Percentiles rank a stretch among this genome's conserved stretches.
phyloP scores from a whole-genome alignment of 768 basidiomycete genomes.

The Xanthoconium purpureum region DNA sequence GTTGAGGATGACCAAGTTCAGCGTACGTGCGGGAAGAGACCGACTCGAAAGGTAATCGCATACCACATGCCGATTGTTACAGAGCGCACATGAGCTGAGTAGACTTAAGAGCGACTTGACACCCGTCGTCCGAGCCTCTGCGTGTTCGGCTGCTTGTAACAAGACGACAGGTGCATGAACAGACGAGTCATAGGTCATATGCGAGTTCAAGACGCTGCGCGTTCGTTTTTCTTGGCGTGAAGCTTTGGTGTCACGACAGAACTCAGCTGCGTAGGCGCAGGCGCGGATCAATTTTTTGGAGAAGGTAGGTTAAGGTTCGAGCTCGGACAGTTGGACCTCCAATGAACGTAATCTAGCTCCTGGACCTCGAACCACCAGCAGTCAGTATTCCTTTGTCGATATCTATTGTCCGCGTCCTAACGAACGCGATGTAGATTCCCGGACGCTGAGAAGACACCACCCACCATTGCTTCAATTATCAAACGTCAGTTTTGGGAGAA shows the following conservation, averaged over 20 bases:
- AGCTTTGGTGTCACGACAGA: not conserved
- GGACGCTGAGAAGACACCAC: conserved; percentile 95
- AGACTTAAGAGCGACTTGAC: too few relatives aligned
- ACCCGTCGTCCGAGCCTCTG: too few relatives aligned
- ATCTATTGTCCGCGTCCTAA: not conserved
- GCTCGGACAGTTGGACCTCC: not conserved
- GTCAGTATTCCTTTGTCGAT: not conserved
- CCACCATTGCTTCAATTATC: conserved; percentile 92
- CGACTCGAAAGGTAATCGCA: too few relatives aligned
- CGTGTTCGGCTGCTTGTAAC: too few relatives aligned
- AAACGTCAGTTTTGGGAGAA: conserved; percentile 77
- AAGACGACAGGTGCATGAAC: too few relatives aligned
- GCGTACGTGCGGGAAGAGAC: too few relatives aligned
- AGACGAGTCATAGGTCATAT: too few relatives aligned
- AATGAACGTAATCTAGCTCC: conserved; percentile 51
- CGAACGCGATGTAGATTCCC: conserved; percentile 60
- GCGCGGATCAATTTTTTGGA: conserved; percentile 70
- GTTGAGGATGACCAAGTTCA: too few relatives aligned
- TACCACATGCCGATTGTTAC: too few relatives aligned
- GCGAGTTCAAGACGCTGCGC: too few relatives aligned
- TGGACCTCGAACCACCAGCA: conserved; percentile 82
- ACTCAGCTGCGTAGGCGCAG: conserved; percentile 80
- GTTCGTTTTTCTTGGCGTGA: conserved; percentile 31
- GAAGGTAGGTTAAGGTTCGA: conserved; percentile 46
- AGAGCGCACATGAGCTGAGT: too few relatives aligned